Percentiles rank a stretch among this genome's conserved stretches.
Evolutionary conservation across 805 yeast genomes (phyloP).

Genomic region (Metschnikowia corniflorae): DNA sequence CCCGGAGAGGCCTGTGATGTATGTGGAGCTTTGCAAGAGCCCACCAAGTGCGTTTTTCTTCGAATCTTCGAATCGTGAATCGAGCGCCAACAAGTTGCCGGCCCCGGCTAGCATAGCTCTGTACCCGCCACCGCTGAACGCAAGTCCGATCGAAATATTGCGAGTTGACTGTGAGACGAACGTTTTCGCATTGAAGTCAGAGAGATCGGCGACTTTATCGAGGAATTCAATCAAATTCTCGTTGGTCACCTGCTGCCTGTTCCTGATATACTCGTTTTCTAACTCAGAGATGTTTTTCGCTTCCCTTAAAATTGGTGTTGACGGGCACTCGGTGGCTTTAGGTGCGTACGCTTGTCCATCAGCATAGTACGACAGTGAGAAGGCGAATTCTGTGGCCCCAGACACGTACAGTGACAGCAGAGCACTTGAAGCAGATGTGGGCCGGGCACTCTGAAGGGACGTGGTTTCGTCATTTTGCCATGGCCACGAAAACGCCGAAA

Average conservation of each 20-base stretch:
- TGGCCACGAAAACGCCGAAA: slow-evolving; percentile 19
- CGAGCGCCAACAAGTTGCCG: slow-evolving; percentile 15
- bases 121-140: slow-evolving; percentile 38
- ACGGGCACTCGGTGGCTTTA: slow-evolving; percentile 28
- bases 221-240: slow-evolving; percentile 27
- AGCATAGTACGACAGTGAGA: slow-evolving; percentile 4
- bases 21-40: slow-evolving; percentile 14
- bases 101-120: slow-evolving; percentile 33
- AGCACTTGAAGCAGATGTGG: slow-evolving; percentile 1
- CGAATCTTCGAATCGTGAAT: slow-evolving; percentile 7
- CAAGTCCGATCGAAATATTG: slow-evolving; percentile 28
- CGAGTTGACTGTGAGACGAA: slow-evolving; percentile 25
- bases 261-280: slow-evolving; percentile 27
- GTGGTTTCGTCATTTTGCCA: slow-evolving; percentile 17
- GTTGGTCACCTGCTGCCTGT: slow-evolving; percentile 29
- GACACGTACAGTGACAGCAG: neutral
- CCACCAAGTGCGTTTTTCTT: slow-evolving; percentile 14
- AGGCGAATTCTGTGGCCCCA: neutral
- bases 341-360: slow-evolving; percentile 30
- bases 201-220: slow-evolving; percentile 26
- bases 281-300: slow-evolving; percentile 23
- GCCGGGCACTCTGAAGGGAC: slow-evolving; percentile 7
- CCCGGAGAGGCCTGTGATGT: slow-evolving; percentile 17
- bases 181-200: slow-evolving; percentile 30
- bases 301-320: slow-evolving; percentile 22